A percentile compares a stretch with the other conserved stretches of the same genome.
Conservation (phyloP, 2,329 filamentous ascomycete genomes). For the Harringtonia lauricola region DNA sequence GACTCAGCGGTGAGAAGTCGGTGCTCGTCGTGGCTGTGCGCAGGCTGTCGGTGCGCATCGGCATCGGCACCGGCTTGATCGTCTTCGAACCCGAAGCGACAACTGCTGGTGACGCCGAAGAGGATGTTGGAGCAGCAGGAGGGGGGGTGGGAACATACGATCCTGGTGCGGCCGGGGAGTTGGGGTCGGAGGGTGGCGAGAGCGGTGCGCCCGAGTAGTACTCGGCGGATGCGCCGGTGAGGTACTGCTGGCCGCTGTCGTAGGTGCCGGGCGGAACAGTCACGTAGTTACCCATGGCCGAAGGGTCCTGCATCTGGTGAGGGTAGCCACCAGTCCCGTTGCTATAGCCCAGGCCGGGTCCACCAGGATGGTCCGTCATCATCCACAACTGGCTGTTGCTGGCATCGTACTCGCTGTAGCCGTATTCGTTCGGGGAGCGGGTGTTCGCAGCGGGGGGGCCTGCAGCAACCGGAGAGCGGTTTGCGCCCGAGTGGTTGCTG, state of each 20-base stretch:
- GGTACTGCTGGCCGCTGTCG: conserved; percentile 9
- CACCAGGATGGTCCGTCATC: neutral
- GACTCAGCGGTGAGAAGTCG: conserved; percentile 12
- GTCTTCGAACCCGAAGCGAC: neutral
- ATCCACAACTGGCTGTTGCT: conserved; percentile 11
- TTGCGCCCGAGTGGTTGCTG: conserved; percentile 11
- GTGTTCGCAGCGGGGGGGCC: neutral
- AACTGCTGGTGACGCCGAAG: neutral
- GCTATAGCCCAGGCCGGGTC: neutral
- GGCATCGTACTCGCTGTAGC: neutral
- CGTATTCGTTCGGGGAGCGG: conserved; percentile 5
- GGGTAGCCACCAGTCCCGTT: neutral
- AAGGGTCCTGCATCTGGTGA: neutral
- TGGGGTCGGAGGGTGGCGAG: conserved; percentile 13
- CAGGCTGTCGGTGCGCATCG: conserved; percentile 7
- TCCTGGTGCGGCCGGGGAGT: neutral
- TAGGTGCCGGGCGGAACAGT: no score
- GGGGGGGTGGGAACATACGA: neutral
- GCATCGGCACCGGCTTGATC: neutral
- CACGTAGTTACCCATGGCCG: no score
- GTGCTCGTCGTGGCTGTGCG: neutral
- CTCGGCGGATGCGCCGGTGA: conserved; percentile 15
- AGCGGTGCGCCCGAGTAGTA: conserved; percentile 16
- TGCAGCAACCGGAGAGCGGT: conserved; percentile 2
- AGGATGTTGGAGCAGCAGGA: neutral